These are phyloP conservation scores for Nakazawaea laoshanensis DNA, from an alignment of 805 yeast genomes.

Conservation along the genomic window DNA sequence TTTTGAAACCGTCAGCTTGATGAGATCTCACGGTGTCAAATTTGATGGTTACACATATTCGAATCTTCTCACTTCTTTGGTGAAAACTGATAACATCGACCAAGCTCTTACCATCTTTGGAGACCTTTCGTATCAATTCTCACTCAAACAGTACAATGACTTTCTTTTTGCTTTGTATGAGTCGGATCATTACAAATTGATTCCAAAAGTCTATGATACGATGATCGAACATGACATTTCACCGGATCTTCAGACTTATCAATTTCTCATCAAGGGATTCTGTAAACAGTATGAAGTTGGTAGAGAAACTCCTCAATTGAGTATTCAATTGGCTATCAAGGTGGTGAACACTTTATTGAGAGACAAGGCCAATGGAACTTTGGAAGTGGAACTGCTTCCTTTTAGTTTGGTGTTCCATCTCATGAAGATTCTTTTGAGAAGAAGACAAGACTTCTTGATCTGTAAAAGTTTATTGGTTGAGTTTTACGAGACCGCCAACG, in stretches of 20 bases:
- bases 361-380: slow-evolving; percentile 2
- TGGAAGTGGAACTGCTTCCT: slow-evolving; percentile 1
- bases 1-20: slow-evolving; percentile 17
- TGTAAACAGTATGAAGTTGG: slow-evolving; percentile 2
- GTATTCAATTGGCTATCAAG: slow-evolving; percentile 6
- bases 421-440: slow-evolving; percentile 1
- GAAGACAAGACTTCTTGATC: background rate
- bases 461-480: slow-evolving; percentile 3
- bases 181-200: slow-evolving; percentile 11
- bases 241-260: slow-evolving; percentile 23
- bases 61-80: slow-evolving; percentile 21
- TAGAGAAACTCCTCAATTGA: background rate
- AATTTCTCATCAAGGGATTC: slow-evolving; percentile 23
- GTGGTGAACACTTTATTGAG: slow-evolving; percentile 6
- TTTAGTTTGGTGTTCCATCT: slow-evolving; percentile 3
- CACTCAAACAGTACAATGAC: slow-evolving; percentile 15
- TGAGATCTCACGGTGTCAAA: slow-evolving; percentile 12
- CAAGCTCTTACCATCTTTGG: slow-evolving; percentile 22
- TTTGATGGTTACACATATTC: slow-evolving; percentile 20
- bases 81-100: slow-evolving; percentile 20
- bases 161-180: slow-evolving; percentile 15
- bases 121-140: slow-evolving; percentile 13
- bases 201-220: slow-evolving; percentile 24
- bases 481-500: slow-evolving; percentile 5
- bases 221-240: slow-evolving; percentile 23